phyloP scores from a whole-genome alignment of 2,329 filamentous ascomycete species.

The Pyrenophora teres region DNA sequence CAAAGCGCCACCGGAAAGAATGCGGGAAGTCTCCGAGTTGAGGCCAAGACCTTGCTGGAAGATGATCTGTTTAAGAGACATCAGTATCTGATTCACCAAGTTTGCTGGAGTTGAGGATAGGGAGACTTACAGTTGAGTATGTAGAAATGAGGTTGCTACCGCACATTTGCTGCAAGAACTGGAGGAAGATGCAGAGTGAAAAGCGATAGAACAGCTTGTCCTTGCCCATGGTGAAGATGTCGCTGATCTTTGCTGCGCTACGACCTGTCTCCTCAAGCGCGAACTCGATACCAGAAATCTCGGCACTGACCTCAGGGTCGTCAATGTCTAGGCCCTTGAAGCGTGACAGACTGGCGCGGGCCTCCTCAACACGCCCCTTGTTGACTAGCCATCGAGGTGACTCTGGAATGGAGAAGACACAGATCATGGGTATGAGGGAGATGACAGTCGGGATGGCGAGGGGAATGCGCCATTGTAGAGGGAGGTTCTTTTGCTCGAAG shows the following conservation, averaged over 20 bases:
- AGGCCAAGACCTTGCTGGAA: constrained; percentile 50
- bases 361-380: constrained; percentile 69
- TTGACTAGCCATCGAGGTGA: constrained; percentile 72
- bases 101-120: constrained; percentile 46
- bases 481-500: constrained; percentile 61
- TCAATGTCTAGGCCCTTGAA: constrained; percentile 49
- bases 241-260: constrained; percentile 67
- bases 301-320: constrained; percentile 61
- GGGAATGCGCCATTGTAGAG: constrained; percentile 70
- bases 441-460: constrained; percentile 67
- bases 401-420: constrained; percentile 72
- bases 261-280: constrained; percentile 55
- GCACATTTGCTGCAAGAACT: constrained; percentile 59
- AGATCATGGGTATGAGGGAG: constrained; percentile 57
- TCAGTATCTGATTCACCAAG: background rate
- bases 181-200: constrained; percentile 55
- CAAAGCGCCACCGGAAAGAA: constrained; percentile 64
- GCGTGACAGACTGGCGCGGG: constrained; percentile 52
- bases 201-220: constrained; percentile 67
- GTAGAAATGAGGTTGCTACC: constrained; percentile 57
- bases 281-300: constrained; percentile 65
- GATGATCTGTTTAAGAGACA: constrained; percentile 39
- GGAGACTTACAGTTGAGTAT: constrained; percentile 56
- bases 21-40: constrained; percentile 58
- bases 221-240: constrained; percentile 61